These are phyloP conservation scores for Ramaria sp. DNA, from an alignment of 768 basidiomycete genomes.

Conservation along the genomic window DNA sequence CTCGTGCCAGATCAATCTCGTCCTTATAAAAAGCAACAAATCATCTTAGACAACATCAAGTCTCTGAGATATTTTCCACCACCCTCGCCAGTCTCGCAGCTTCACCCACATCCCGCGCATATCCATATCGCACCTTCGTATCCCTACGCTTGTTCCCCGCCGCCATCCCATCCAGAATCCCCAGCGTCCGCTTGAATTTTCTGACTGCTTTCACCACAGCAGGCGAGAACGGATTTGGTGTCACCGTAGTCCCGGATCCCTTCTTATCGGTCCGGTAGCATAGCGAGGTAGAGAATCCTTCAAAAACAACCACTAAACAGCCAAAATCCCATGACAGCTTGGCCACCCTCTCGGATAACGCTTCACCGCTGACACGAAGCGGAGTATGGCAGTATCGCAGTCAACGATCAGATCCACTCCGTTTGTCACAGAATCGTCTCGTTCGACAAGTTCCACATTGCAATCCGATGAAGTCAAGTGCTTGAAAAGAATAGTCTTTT, in stretches of 20 bases:
- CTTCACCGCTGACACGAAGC: conserved; percentile 39
- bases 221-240: conserved; percentile 43
- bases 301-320: conserved; percentile 49
- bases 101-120: conserved; percentile 48
- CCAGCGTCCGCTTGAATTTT: conserved; percentile 52
- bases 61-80: conserved; percentile 39
- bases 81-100: conserved; percentile 43
- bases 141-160: conserved; percentile 33
- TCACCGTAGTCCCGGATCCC: conserved; percentile 5
- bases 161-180: conserved; percentile 22
- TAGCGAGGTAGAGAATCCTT: conserved; percentile 45
- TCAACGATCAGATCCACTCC: conserved; percentile 62
- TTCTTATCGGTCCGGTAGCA: conserved; percentile 20
- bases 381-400: conserved; percentile 43
- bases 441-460: conserved; percentile 50
- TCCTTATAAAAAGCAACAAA: conserved; percentile 29
- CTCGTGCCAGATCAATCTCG: conserved; percentile 43
- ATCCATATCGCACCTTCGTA: conserved; percentile 42
- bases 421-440: conserved; percentile 33
- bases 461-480: conserved; percentile 34
- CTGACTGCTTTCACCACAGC: conserved; percentile 61
- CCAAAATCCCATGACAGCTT: conserved; percentile 53
- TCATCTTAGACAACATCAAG: not conserved
- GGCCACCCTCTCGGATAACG: conserved; percentile 33
- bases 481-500: conserved; percentile 51